Percentiles rank a stretch among this genome's conserved stretches.
phyloP scores from a whole-genome alignment of 768 basidiomycete genomes.

The Lanmaoa rubissima region DNA sequence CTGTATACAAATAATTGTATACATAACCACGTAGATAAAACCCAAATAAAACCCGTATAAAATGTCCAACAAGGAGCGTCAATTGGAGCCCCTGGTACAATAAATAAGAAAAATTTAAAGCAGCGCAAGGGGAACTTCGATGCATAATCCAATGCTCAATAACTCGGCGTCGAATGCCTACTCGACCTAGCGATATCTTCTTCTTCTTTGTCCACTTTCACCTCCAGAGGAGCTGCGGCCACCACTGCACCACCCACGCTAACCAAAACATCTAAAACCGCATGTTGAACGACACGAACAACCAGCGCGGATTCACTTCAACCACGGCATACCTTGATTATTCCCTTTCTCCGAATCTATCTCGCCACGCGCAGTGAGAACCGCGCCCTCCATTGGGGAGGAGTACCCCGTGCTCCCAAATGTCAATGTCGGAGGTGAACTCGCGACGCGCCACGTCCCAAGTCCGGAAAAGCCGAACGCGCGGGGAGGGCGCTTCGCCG shows the following conservation, averaged over 20 bases:
- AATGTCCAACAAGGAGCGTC: too few relatives aligned
- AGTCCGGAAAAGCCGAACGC: conserved; percentile 13
- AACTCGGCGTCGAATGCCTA: not conserved
- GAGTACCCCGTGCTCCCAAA: conserved; percentile 1
- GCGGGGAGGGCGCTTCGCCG: not conserved
- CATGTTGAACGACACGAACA: too few relatives aligned
- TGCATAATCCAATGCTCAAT: not conserved
- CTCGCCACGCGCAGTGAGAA: not conserved
- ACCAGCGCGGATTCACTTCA: not conserved
- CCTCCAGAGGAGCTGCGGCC: not conserved
- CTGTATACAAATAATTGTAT: too few relatives aligned
- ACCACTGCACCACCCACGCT: not conserved
- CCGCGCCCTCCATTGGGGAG: not conserved
- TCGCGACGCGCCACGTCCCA: conserved; percentile 21
- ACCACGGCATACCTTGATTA: conserved; percentile 1
- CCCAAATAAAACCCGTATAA: too few relatives aligned
- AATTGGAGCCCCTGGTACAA: too few relatives aligned
- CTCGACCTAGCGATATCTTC: not conserved
- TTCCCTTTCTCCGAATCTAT: not conserved
- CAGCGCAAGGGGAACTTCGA: not conserved
- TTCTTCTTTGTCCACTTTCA: not conserved
- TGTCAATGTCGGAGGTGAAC: not conserved
- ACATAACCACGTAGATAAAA: too few relatives aligned
- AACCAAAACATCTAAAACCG: not conserved
- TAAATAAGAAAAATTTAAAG: not conserved